Percentiles rank a stretch among this genome's conserved stretches.
These are phyloP conservation scores for Shiraia bambusicola DNA, from an alignment of 2,329 filamentous ascomycete species.

Conservation along the genomic window DNA sequence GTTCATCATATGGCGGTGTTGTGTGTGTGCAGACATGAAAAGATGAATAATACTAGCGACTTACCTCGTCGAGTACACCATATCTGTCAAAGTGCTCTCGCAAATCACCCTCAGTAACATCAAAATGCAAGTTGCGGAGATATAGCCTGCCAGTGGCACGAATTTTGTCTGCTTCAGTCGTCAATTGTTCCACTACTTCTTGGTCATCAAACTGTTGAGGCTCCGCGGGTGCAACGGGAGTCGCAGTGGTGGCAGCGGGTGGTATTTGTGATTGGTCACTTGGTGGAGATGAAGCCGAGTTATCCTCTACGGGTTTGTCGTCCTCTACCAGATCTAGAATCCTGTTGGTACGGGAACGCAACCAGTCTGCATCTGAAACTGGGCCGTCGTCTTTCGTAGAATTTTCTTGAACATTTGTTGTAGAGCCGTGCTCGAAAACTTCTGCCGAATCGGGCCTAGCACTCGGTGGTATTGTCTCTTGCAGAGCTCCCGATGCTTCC, in stretches of 20 bases:
- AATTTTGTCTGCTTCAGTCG: conserved; percentile 62
- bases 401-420: conserved; percentile 12
- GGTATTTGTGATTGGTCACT: neutral
- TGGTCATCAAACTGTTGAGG: conserved; percentile 5
- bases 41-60: conserved; percentile 38
- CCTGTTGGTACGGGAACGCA: conserved; percentile 83
- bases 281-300: too few species aligned
- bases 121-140: conserved; percentile 84
- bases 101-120: conserved; percentile 74
- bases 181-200: conserved; percentile 32
- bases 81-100: conserved; percentile 69
- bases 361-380: conserved; percentile 83
- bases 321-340: conserved; percentile 82
- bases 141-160: conserved; percentile 77
- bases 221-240: conserved; percentile 3
- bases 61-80: conserved; percentile 84
- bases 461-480: conserved; percentile 7
- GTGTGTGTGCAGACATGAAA: conserved; percentile 8
- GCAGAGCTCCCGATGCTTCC: neutral
- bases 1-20: conserved; percentile 72
- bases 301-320: conserved; percentile 49
- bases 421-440: neutral
- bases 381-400: conserved; percentile 40
- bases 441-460: neutral
- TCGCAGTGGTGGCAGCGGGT: conserved; percentile 4